Conservation (phyloP, 2,329 filamentous ascomycete genomes). For the Leptoxyphium fumago region DNA sequence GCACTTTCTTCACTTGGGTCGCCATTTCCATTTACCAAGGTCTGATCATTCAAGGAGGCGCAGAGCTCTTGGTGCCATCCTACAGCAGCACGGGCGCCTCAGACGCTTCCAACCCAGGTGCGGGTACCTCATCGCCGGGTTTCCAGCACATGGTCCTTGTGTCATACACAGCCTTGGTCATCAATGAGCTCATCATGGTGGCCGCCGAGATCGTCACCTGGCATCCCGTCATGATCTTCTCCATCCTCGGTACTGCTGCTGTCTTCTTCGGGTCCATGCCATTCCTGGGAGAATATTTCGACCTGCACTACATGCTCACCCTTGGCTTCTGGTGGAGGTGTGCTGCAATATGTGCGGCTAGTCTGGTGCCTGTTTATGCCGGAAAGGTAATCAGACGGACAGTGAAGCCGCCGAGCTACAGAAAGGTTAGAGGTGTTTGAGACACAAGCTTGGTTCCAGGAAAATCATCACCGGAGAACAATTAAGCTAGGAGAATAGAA, state of each 20-base stretch:
- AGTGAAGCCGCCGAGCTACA: constrained; percentile 83
- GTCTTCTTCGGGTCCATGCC: constrained; percentile 74
- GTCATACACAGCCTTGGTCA: constrained; percentile 76
- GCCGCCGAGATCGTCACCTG: constrained; percentile 93
- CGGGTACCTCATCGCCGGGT: constrained; percentile 5
- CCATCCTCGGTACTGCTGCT: constrained; percentile 65
- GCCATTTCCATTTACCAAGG: constrained; percentile 91
- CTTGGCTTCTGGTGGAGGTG: constrained; percentile 83
- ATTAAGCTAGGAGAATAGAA: too few relatives aligned
- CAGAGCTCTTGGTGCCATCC: constrained; percentile 71
- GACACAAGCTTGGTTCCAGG: neutral
- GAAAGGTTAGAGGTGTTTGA: constrained; percentile 52
- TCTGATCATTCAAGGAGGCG: constrained; percentile 84
- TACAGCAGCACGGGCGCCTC: constrained; percentile 30
- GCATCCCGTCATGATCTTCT: constrained; percentile 83
- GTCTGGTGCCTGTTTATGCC: constrained; percentile 72
- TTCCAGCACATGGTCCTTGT: constrained; percentile 63
- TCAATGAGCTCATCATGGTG: constrained; percentile 96
- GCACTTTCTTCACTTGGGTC: constrained; percentile 95
- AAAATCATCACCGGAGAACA: too few relatives aligned
- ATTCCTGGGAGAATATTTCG: constrained; percentile 80
- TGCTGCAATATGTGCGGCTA: constrained; percentile 61
- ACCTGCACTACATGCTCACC: constrained; percentile 63
- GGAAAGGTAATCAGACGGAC: constrained; percentile 72
- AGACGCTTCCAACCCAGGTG: constrained; percentile 13